Evolutionary conservation across 306 rosid genomes (phyloP), one percentile per base, ranked within the genome.

Genomic region (Sesbania bispinosa): DNA sequence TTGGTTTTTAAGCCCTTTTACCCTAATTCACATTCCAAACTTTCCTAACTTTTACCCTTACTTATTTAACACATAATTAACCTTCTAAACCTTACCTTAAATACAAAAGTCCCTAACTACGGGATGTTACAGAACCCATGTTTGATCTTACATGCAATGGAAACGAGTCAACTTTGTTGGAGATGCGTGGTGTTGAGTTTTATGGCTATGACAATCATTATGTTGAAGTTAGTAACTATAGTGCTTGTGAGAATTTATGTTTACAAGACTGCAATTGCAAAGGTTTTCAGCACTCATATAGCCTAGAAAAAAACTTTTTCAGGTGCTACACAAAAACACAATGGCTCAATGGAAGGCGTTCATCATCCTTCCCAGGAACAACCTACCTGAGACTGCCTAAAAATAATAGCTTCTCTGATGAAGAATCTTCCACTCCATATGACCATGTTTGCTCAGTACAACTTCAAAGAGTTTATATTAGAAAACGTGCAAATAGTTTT

Each of bases 321-420:
- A 21, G 7, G 0, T 84, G 88, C 53, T 73, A 20, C 39, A 65
- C 71, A 10, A 81, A 81, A 74, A 16, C 53, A 4, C 46, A 59
- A 2, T 66, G 81, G 38, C 62, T 52, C 10, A 84, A 76, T 30
- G 88, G 88, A 5, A 19, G 35, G 30, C 18, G 35, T 1, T 60
- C 74, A 0, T 55, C 73, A 8, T 2, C 5, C 3, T 29, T 21
- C 35, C 0, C 4, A 5, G 73, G 73, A 24, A 0, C 8, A 32
- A 30, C 52, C 2, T 84, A 65, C 60, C 18, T 83, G 59, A 83
- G 73, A 61, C 32, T 83, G 9, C 79, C 81, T 0, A 70, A 65
- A 47, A 10, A 10, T 10, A 29, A n/a, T 1, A 9, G 19, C 42
- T 9, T 75, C 15, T 29, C 55, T 7, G 2, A 13, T n/a, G 4